A percentile compares a stretch with the other conserved stretches of the same genome.
These are phyloP conservation scores for Hamigera avellanea DNA, from an alignment of 495 filamentous ascomycete genomes.

Conservation along the genomic window DNA sequence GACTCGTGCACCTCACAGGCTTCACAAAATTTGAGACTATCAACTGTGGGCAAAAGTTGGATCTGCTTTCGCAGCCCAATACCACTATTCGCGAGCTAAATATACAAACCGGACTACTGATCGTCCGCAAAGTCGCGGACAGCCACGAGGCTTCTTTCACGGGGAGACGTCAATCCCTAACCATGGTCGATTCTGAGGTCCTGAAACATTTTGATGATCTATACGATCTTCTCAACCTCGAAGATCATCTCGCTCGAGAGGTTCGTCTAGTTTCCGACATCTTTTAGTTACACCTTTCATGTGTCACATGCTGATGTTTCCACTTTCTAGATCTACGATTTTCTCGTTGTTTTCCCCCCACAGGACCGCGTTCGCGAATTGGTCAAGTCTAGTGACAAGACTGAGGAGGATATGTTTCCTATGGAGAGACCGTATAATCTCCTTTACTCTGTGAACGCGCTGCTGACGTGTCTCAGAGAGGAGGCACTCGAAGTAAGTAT, in stretches of 20 bases:
- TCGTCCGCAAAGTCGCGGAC: constrained; percentile 36
- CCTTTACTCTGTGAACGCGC: constrained; percentile 59
- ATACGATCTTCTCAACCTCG: constrained; percentile 68
- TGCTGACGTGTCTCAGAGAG: constrained; percentile 40
- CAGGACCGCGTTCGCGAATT: constrained; percentile 48
- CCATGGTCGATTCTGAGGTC: constrained; percentile 59
- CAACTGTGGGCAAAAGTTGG: constrained; percentile 35
- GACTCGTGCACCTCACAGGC: constrained; percentile 52
- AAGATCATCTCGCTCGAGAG: constrained; percentile 59
- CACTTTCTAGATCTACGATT: constrained; percentile 52
- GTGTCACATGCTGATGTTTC: background rate
- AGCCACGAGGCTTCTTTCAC: constrained; percentile 17
- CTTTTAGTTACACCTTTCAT: background rate
- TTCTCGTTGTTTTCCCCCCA: constrained; percentile 61
- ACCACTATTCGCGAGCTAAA: constrained; percentile 28
- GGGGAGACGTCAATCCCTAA: constrained; percentile 23
- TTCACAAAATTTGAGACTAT: constrained; percentile 55
- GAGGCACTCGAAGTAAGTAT: constrained; percentile 27
- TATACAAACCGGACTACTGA: constrained; percentile 48
- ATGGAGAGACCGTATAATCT: constrained; percentile 58
- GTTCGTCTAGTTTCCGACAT: constrained; percentile 25
- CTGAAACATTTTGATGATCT: constrained; percentile 77
- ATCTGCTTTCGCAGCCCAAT: constrained; percentile 29
- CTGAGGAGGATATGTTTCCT: constrained; percentile 53
- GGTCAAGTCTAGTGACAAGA: constrained; percentile 40